Base-by-base conservation (phyloP, 1,284 basidiomycete genomes). In the Ustilago xerochloae region DNA sequence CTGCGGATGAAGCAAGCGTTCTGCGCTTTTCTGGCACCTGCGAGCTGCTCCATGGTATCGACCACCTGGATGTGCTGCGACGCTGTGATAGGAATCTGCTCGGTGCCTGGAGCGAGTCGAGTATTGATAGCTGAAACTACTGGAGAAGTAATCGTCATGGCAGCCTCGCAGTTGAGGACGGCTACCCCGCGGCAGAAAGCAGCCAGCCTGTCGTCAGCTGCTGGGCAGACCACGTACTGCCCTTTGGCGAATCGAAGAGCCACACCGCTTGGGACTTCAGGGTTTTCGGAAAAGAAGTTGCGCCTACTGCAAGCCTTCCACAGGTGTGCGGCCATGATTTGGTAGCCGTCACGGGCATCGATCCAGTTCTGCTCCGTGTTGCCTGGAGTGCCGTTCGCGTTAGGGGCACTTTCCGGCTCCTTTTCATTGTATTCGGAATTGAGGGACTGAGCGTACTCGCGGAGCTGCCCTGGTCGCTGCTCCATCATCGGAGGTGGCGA, bases 1-100 rank as follows among this genome's bases (percentile, higher is more conserved):
- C 90, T 89, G 36, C 91, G 89, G 63, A 93, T 88, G 84, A 93
- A 93, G 20, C 91, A 91, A n/a, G 89, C 92, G 67, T 91, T 91
- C 79, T 93, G 92, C 74, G 92, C 91, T 85, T 91, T 92, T 80
- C 92, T 89, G 1, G 91, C 91, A 22, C 87, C 87, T 5, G 89
- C 88, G 4, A 93, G 86, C 67, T 89, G 86, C 46, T 84, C 81
- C 80, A 92, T 89, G 24, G 86, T 88, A 59, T 91, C 63, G 48
- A 77, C 54, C 24, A 71, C 66, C 39, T 79, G 77, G 18, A 79
- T 51, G 52, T 72, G 66, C 35, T 78, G 63, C 1, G 63, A 66
- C 6, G 78, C n/a, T 3, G 72, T 70, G 50, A 79, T 60, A 6
- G 72, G 74, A 1, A 79, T 62, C 56, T 78, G 66, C 20, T 35